These are phyloP conservation scores for Acanthamoeba lenticulata DNA, from an alignment of 208 protist species.

Conservation along the genomic window DNA sequence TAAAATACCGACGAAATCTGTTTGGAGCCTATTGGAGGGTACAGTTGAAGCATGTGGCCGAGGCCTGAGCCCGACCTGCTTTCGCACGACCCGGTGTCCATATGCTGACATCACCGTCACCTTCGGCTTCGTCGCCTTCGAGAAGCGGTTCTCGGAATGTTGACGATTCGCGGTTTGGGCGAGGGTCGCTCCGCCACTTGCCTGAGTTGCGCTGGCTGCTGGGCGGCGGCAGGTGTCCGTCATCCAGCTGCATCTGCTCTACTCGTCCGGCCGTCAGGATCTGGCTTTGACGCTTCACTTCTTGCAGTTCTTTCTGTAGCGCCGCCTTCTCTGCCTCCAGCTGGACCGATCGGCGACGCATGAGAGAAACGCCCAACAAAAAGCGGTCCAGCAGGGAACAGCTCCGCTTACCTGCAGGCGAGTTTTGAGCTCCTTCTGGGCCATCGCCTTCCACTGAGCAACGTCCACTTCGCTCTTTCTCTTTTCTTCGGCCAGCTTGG, in stretches of 20 bases:
- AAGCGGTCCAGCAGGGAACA: background rate
- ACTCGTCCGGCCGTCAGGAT: background rate
- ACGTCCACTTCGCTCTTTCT: background rate
- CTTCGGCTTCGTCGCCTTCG: background rate
- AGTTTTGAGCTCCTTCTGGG: slow-evolving; percentile 40
- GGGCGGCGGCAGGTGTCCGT: background rate
- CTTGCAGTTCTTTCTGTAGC: slow-evolving; percentile 23
- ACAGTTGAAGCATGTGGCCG: slow-evolving; percentile 18
- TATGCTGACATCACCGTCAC: slow-evolving; percentile 28
- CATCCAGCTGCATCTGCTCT: slow-evolving; percentile 8
- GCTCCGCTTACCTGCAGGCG: background rate
- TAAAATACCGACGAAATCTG: no score
- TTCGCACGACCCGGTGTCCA: background rate
- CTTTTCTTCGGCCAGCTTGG: slow-evolving; percentile 18
- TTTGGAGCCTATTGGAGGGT: slow-evolving; percentile 33
- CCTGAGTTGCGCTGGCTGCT: background rate
- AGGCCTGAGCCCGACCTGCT: background rate
- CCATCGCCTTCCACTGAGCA: slow-evolving; percentile 32
- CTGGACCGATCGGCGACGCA: background rate
- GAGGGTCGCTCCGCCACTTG: background rate
- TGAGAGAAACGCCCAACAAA: background rate
- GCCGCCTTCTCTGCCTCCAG: slow-evolving; percentile 19
- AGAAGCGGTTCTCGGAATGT: background rate
- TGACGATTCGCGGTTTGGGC: background rate
- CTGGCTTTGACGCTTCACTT: slow-evolving; percentile 10